Base-by-base conservation (phyloP, 352 stramenopile genomes). In the Pythium folliculosum region DNA sequence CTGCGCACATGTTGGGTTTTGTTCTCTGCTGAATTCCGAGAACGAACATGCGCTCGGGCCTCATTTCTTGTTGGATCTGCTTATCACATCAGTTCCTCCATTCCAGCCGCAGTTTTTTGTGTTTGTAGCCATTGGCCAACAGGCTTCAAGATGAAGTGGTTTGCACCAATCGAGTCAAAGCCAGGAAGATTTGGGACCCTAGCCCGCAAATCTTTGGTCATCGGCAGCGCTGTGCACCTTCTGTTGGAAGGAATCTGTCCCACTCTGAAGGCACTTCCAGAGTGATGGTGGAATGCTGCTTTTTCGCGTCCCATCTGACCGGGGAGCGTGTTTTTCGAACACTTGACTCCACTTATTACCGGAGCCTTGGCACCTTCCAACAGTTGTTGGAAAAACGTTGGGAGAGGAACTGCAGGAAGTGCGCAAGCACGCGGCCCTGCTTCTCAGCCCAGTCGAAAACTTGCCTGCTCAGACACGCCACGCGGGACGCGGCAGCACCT, bases 321-420 rank as follows among this genome's bases (percentile, higher is more conserved):
- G 53, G 30, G 37, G 8, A 47, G 17, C 27, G 17, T 59, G 6
- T 45, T 37, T 67, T 30, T 44, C 37, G 17, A 30, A 49, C 10
- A 68, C 62, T 68, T 68, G 62, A 43, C 45, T 68, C 61, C 37
- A 63, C 27, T n/a, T n/a, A n/a, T n/a, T n/a, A n/a, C n/a, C n/a
- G n/a, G n/a, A n/a, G n/a, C n/a, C n/a, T n/a, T n/a, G n/a, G 49
- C 49, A 55, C 5, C 47, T 64, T 64, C 60, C 60, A 66, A 54
- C 60, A 60, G 60, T 53, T 53, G 60, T 53, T 53, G 48, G 50
- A 47, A 47, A 48, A 38, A 3, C 27, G 27, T 27, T 53, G 25
- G 57, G 44, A 64, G 57, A 53, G 48, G 45, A 45, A n/a, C 60
- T 32, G 21, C n/a, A 22, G 14, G 17, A 21, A 35, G 21, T 51